Conservation (phyloP, 2,329 filamentous ascomycete species). For the Arachnopeziza araneosa region DNA sequence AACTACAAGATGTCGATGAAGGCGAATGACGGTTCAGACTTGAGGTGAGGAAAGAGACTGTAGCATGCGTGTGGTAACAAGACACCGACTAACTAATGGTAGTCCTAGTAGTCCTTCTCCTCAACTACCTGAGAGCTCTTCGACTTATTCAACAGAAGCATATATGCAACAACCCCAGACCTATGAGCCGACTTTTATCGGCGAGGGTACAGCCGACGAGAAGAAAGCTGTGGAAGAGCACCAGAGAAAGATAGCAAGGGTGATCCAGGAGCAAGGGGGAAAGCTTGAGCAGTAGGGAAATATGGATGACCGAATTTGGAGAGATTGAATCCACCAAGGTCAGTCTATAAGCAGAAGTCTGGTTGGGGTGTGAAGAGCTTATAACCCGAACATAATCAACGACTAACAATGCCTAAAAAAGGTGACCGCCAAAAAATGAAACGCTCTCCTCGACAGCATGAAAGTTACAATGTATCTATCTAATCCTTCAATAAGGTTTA, state of each 20-base stretch:
- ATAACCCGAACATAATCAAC: neutral
- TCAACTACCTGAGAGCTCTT: neutral
- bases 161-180: neutral
- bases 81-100: neutral
- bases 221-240: neutral
- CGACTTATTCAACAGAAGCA: neutral
- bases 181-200: neutral
- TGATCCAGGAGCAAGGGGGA: neutral
- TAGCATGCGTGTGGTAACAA: neutral
- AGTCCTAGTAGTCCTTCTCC: neutral
- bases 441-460: neutral
- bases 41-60: neutral
- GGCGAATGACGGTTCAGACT: neutral
- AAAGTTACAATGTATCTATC: neutral
- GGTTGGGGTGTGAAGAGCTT: neutral
- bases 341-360: neutral
- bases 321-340: neutral
- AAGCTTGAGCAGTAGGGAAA: neutral
- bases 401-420: neutral
- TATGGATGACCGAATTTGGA: neutral
- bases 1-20: neutral
- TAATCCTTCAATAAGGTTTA: too few species aligned
- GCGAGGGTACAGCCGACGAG: neutral
- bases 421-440: neutral
- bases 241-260: neutral